These are phyloP conservation scores for Entomortierella parvispora DNA, from an alignment of 192 early-diverging fungal species.

Conservation along the genomic window DNA sequence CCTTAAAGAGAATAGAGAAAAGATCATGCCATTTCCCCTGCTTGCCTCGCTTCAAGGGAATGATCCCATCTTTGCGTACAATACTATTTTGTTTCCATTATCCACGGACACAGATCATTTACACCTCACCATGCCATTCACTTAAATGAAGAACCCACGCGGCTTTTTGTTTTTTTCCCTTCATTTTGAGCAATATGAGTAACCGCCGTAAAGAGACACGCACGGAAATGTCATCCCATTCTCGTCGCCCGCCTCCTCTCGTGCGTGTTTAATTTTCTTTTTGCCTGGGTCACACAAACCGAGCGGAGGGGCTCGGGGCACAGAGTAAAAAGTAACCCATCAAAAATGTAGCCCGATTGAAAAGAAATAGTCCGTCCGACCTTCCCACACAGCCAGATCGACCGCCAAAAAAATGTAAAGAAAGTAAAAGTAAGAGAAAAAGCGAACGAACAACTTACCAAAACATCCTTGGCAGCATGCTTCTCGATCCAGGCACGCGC, in stretches of 20 bases:
- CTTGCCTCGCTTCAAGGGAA: not conserved
- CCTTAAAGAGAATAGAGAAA: conserved; percentile 8
- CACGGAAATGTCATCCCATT: too few species aligned
- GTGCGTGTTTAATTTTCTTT: too few species aligned
- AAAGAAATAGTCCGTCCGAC: too few species aligned
- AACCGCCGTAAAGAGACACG: conserved; percentile 4
- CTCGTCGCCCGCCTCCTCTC: not conserved
- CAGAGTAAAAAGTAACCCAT: not conserved
- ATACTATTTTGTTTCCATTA: not conserved
- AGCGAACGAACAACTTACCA: conserved; percentile 60
- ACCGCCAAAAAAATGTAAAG: too few species aligned
- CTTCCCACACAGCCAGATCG: too few species aligned
- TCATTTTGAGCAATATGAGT: not conserved
- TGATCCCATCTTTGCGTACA: not conserved
- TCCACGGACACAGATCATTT: not conserved
- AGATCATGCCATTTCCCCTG: not conserved
- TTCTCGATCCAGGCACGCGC: conserved; percentile 92
- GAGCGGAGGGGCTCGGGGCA: too few species aligned
- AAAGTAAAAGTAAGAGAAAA: conserved; percentile 2
- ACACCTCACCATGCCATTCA: too few species aligned
- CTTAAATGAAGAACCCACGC: too few species aligned
- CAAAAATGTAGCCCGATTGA: not conserved
- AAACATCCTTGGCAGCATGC: conserved; percentile 86
- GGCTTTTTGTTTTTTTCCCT: not conserved
- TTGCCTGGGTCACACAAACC: too few species aligned